Percentiles rank a stretch among this genome's conserved stretches.
Evolutionary conservation across 106 monocot genomes (phyloP).

Genomic region (Iris macrosiphon): DNA sequence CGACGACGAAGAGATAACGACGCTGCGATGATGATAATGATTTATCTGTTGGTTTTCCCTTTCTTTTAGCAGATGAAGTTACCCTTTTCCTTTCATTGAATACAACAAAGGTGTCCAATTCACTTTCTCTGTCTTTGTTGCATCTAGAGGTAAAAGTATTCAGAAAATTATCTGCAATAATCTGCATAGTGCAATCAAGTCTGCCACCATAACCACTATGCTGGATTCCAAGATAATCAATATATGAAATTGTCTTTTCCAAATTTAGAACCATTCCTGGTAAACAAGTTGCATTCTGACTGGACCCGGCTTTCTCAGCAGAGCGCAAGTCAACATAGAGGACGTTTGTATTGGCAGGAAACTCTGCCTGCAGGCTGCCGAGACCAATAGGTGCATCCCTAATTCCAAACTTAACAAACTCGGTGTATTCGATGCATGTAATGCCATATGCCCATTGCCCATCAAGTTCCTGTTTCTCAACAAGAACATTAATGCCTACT

Average conservation of each 20-base stretch:
- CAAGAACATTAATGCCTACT: slow-evolving; percentile 92
- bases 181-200: slow-evolving; percentile 98
- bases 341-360: slow-evolving; percentile 95
- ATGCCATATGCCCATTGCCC: slow-evolving; percentile 84
- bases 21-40: no score
- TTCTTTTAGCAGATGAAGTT: slow-evolving; percentile 96
- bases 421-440: slow-evolving; percentile 94
- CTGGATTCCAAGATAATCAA: slow-evolving; percentile 65
- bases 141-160: slow-evolving; percentile 52
- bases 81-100: slow-evolving; percentile 94
- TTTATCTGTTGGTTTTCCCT: slow-evolving; percentile 54
- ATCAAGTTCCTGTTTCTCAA: slow-evolving; percentile 61
- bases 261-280: slow-evolving; percentile 93
- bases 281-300: slow-evolving; percentile 55
- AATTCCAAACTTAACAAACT: slow-evolving; percentile 89
- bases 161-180: slow-evolving; percentile 80
- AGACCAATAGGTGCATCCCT: slow-evolving; percentile 29
- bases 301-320: slow-evolving; percentile 84
- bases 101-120: slow-evolving; percentile 77
- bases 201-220: slow-evolving; percentile 86
- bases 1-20: no score
- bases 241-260: slow-evolving; percentile 73
- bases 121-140: slow-evolving; percentile 55
- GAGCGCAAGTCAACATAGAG: slow-evolving; percentile 88
- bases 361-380: slow-evolving; percentile 59